These are phyloP conservation scores for Asterionellopsis glacialis DNA, from an alignment of 108 stramenopile genomes.

Conservation along the genomic window DNA sequence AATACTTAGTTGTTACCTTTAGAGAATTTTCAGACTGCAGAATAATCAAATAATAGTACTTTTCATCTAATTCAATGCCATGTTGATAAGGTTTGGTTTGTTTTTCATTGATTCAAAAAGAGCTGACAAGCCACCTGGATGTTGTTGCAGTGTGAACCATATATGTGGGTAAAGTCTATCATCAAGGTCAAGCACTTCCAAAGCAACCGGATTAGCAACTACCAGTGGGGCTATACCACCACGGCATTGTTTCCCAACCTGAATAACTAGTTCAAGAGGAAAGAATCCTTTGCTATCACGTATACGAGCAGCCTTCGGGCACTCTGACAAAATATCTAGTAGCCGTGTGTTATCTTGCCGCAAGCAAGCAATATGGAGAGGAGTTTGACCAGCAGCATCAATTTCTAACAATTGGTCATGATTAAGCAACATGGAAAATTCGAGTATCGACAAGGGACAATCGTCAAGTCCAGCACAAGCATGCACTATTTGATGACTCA, in stretches of 20 bases:
- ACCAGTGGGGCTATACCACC: constrained; percentile 6
- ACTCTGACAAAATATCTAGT: constrained; percentile 7
- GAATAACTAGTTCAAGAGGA: constrained; percentile 8
- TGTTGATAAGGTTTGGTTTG: not conserved
- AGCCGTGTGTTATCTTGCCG: not conserved
- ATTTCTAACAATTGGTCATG: constrained; percentile 15
- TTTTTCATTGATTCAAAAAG: not conserved
- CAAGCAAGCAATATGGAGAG: constrained; percentile 19
- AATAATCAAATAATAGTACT: too few relatives aligned
- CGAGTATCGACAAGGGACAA: constrained; percentile 28
- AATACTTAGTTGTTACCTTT: too few relatives aligned
- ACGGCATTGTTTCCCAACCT: not conserved
- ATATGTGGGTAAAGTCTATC: constrained; percentile 22
- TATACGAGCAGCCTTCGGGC: constrained; percentile 15
- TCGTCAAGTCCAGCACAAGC: constrained; percentile 16
- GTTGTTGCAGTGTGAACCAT: constrained; percentile 1
- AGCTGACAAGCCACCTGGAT: not conserved
- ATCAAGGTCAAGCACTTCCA: constrained; percentile 20
- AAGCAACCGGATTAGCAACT: constrained; percentile 17
- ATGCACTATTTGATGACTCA: constrained; percentile 7
- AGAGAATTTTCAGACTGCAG: not conserved
- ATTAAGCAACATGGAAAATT: constrained; percentile 27
- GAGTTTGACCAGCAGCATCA: constrained; percentile 23
- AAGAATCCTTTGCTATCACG: constrained; percentile 1
- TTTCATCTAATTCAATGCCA: not conserved